Evolutionary conservation across 345 rosid genomes (phyloP).

Genomic region (Citrus australasica): DNA sequence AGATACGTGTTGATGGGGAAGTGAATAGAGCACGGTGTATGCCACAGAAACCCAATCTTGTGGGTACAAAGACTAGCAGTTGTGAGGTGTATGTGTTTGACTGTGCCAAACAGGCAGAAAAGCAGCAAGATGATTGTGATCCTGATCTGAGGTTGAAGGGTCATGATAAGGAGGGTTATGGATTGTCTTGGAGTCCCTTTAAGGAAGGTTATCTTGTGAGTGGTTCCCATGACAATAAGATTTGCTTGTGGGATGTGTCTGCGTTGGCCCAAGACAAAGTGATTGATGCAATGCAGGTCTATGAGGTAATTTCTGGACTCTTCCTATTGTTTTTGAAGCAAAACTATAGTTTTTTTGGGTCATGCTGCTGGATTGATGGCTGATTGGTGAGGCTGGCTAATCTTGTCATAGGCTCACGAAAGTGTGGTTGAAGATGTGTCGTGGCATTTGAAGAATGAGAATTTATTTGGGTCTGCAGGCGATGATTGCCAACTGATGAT

Average conservation of each 20-base stretch:
- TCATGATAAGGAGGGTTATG: conserved; percentile 92
- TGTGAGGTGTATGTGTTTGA: conserved; percentile 79
- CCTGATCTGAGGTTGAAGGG: conserved; percentile 87
- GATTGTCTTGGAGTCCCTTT: conserved; percentile 85
- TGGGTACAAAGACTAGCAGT: conserved; percentile 82
- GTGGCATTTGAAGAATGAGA: conserved; percentile 87
- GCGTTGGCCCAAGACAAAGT: conserved; percentile 53
- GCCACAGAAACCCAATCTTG: conserved; percentile 72
- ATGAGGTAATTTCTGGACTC: conserved; percentile 45
- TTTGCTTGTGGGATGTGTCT: conserved; percentile 88
- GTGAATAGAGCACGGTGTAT: conserved; percentile 87
- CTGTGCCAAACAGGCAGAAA: conserved; percentile 48
- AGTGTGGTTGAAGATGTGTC: conserved; percentile 76
- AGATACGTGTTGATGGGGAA: conserved; percentile 83
- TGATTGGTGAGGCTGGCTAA: conserved; percentile 14
- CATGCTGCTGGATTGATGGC: conserved; percentile 1
- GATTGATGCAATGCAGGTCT: conserved; percentile 60
- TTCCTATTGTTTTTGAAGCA: conserved; percentile 1
- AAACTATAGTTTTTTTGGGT: not conserved
- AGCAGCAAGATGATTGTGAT: conserved; percentile 47
- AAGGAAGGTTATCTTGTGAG: conserved; percentile 85
- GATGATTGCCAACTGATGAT: conserved; percentile 83
- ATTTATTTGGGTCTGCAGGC: conserved; percentile 79
- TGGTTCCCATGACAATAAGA: conserved; percentile 79
- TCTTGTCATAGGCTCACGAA: conserved; percentile 60